A percentile compares a stretch with the other conserved stretches of the same genome.
phyloP scores from a whole-genome alignment of 257 asterid genomes.

The Gentiana dahurica region DNA sequence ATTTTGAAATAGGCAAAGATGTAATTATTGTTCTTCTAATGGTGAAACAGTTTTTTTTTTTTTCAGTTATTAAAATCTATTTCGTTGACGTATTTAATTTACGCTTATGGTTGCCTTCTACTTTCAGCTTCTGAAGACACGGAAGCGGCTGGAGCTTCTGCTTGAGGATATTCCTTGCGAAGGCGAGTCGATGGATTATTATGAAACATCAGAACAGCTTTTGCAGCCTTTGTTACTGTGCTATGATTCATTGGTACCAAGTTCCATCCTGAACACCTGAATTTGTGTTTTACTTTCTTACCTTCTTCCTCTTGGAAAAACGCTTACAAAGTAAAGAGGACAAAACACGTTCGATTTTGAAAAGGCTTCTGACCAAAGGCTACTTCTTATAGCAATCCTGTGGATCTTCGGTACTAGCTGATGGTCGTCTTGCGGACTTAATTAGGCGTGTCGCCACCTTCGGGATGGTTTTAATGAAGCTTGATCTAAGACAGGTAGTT shows the following conservation, averaged over 20 bases:
- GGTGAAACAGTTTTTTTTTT: too few species aligned
- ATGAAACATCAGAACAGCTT: slow-evolving; percentile 83
- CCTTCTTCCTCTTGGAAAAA: not conserved
- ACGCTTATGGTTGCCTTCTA: slow-evolving; percentile 1
- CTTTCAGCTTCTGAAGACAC: slow-evolving; percentile 72
- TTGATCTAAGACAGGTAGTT: slow-evolving; percentile 95
- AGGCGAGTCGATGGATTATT: slow-evolving; percentile 62
- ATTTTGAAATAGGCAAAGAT: too few species aligned
- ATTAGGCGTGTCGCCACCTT: slow-evolving; percentile 86
- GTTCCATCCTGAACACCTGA: slow-evolving; percentile 1
- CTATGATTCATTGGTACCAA: slow-evolving; percentile 73
- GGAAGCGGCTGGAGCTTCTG: slow-evolving; percentile 78
- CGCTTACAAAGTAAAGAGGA: not conserved
- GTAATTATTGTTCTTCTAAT: too few species aligned
- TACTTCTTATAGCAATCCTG: slow-evolving; percentile 57
- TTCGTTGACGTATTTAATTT: too few species aligned
- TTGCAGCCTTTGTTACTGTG: slow-evolving; percentile 79
- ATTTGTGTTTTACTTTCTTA: not conserved
- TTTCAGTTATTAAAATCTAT: too few species aligned
- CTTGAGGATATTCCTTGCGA: slow-evolving; percentile 96
- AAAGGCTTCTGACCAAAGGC: slow-evolving; percentile 7
- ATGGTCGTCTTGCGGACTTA: slow-evolving; percentile 86
- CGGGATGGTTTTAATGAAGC: slow-evolving; percentile 94
- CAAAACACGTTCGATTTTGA: not conserved
- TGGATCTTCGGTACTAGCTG: slow-evolving; percentile 87